A percentile compares a stretch with the other conserved stretches of the same genome.
These are phyloP conservation scores for Smithsoniella earleae DNA, from an alignment of 163 green algal species.

Conservation along the genomic window DNA sequence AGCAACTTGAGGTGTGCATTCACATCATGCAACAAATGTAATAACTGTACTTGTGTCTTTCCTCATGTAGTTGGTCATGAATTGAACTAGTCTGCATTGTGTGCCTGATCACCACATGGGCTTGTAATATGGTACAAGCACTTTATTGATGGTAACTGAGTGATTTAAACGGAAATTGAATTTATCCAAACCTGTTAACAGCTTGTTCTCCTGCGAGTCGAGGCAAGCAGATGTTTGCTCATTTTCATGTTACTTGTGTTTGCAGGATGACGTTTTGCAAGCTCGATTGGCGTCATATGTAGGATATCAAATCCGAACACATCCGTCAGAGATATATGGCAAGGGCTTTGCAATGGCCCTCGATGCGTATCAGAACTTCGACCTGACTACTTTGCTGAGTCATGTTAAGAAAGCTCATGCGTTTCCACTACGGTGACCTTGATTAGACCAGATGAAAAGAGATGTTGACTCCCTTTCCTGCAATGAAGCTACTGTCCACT, in stretches of 20 bases:
- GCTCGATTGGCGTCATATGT: slow-evolving; percentile 45
- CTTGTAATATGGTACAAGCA: no score
- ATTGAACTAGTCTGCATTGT: no score
- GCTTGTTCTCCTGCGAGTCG: background rate
- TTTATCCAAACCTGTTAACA: no score
- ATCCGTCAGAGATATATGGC: slow-evolving; percentile 49
- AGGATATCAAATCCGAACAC: slow-evolving; percentile 47
- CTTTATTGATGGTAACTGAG: no score
- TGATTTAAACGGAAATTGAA: no score
- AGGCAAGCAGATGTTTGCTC: background rate
- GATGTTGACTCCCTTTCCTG: no score
- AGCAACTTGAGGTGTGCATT: slow-evolving; percentile 38
- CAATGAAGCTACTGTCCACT: no score
- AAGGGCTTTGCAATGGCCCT: slow-evolving; percentile 64
- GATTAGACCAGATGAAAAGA: no score
- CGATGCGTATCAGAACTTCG: slow-evolving; percentile 55
- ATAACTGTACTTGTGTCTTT: slow-evolving; percentile 29
- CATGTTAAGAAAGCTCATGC: slow-evolving; percentile 36
- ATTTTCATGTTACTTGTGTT: background rate
- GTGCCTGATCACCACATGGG: no score
- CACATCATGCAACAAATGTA: slow-evolving; percentile 3
- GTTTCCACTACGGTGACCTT: no score
- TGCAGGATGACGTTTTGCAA: slow-evolving; percentile 42
- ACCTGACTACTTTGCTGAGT: slow-evolving; percentile 46
- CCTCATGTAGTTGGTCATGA: no score